phyloP scores from a whole-genome alignment of 331 rosid species.

The Dryas integrifolia region DNA sequence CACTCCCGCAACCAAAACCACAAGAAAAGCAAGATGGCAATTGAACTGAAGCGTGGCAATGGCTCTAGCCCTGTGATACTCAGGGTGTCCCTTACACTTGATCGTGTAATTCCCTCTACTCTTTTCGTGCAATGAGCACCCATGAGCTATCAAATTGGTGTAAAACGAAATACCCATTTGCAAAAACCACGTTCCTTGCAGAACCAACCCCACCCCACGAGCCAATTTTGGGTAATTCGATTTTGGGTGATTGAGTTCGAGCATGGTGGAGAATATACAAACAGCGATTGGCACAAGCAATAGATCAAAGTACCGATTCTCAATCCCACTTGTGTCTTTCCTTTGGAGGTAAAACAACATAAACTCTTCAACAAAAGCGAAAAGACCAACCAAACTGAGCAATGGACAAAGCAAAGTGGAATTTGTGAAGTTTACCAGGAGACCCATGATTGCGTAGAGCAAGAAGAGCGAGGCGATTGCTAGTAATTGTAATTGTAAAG shows the following conservation, averaged over 20 bases:
- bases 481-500: slow-evolving; percentile 58
- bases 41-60: slow-evolving; percentile 95
- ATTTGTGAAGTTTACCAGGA: slow-evolving; percentile 22
- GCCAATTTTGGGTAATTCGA: slow-evolving; percentile 48
- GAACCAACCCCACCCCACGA: slow-evolving; percentile 62
- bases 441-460: slow-evolving; percentile 48
- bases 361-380: slow-evolving; percentile 69
- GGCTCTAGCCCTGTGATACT: slow-evolving; percentile 79
- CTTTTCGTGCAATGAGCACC: slow-evolving; percentile 51
- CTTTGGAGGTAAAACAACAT: slow-evolving; percentile 70
- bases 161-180: slow-evolving; percentile 76
- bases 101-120: slow-evolving; percentile 75
- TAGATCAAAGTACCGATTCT: slow-evolving; percentile 73
- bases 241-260: slow-evolving; percentile 40
- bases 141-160: slow-evolving; percentile 52
- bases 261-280: slow-evolving; percentile 52
- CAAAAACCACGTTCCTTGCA: slow-evolving; percentile 77
- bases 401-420: slow-evolving; percentile 39
- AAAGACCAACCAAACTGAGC: slow-evolving; percentile 39
- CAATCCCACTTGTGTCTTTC: slow-evolving; percentile 67
- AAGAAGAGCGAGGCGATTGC: slow-evolving; percentile 58
- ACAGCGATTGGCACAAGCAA: slow-evolving; percentile 59
- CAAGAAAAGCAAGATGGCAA: slow-evolving; percentile 78
- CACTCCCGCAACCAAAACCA: slow-evolving; percentile 34
- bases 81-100: slow-evolving; percentile 69